These are phyloP conservation scores for Taxawa tesnikishii DNA, from an alignment of 2,329 filamentous ascomycete genomes.

Conservation along the genomic window DNA sequence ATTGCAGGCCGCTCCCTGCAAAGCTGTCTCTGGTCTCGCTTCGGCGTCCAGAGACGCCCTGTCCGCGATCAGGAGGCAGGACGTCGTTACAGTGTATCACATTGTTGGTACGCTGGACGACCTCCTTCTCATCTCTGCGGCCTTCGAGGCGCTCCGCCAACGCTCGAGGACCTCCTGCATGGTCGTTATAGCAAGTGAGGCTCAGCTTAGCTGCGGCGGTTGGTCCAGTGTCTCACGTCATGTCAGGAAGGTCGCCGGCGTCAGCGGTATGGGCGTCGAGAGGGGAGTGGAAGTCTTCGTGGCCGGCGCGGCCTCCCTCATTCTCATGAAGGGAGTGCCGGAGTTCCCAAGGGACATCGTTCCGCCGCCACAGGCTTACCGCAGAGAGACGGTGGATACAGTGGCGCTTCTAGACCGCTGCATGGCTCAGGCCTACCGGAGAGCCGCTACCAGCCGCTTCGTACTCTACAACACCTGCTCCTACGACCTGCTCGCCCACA, in stretches of 20 bases:
- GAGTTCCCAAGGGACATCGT: neutral
- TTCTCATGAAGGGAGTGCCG: neutral
- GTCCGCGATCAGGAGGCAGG: neutral
- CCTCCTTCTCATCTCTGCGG: neutral
- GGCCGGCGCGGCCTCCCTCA: neutral
- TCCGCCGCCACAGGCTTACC: neutral
- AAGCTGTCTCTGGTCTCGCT: neutral
- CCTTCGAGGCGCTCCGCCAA: neutral
- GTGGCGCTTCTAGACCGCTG: neutral
- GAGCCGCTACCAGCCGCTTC: neutral
- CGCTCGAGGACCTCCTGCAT: neutral
- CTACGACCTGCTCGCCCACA: neutral
- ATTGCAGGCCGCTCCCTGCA: neutral
- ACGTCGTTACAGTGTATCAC: neutral
- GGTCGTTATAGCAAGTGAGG: neutral
- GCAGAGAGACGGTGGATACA: neutral
- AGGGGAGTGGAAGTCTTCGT: neutral
- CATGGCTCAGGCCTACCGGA: neutral
- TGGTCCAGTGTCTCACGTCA: too few relatives aligned
- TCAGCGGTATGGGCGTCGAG: neutral
- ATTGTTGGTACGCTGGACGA: neutral
- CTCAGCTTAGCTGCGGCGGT: too few relatives aligned
- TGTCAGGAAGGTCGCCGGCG: too few relatives aligned
- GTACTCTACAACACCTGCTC: neutral
- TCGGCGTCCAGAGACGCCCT: neutral